Percentiles rank a stretch among this genome's conserved stretches.
phyloP scores from a whole-genome alignment of 805 yeast genomes.

The Yarrowia sp. region DNA sequence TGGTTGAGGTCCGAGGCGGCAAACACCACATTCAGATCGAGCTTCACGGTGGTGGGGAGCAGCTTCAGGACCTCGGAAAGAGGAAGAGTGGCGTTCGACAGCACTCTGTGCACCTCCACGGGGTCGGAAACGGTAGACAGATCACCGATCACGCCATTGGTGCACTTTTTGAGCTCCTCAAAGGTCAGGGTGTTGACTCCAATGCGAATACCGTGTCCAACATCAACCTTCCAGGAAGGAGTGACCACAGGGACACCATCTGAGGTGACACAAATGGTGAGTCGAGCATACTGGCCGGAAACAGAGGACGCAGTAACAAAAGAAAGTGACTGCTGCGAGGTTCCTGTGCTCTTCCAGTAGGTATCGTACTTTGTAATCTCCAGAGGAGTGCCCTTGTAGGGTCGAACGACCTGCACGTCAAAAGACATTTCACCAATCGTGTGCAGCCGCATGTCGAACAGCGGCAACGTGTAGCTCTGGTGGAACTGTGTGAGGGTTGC shows the following conservation, averaged over 20 bases:
- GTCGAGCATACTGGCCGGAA: conserved; percentile 76
- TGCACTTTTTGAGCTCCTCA: conserved; percentile 28
- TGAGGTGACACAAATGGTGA: conserved; percentile 71
- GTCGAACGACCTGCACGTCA: conserved; percentile 81
- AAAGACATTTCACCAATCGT: conserved; percentile 82
- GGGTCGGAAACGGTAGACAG: conserved; percentile 45
- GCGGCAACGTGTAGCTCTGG: conserved; percentile 61
- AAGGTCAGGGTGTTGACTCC: conserved; percentile 51
- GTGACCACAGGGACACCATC: conserved; percentile 84
- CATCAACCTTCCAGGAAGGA: conserved; percentile 41
- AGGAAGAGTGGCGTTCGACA: conserved; percentile 62
- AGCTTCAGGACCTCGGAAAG: conserved; percentile 63
- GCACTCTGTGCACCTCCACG: conserved; percentile 54
- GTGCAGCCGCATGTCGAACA: conserved; percentile 80
- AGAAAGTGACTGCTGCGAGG: conserved; percentile 56
- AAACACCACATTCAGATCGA: conserved; percentile 43
- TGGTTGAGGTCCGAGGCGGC: conserved; percentile 62
- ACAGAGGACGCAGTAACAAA: conserved; percentile 92
- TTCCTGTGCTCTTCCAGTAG: conserved; percentile 90
- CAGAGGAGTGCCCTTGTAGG: conserved; percentile 82
- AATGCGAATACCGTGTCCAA: conserved; percentile 56
- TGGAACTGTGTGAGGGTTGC: conserved; percentile 42
- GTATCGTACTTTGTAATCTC: conserved; percentile 94
- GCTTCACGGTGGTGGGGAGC: conserved; percentile 65
- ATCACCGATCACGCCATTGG: background rate